Evolutionary conservation across 345 rosid genomes (phyloP), one percentile per base, ranked within the genome.

Genomic region (Citrus mangshanensis): DNA sequence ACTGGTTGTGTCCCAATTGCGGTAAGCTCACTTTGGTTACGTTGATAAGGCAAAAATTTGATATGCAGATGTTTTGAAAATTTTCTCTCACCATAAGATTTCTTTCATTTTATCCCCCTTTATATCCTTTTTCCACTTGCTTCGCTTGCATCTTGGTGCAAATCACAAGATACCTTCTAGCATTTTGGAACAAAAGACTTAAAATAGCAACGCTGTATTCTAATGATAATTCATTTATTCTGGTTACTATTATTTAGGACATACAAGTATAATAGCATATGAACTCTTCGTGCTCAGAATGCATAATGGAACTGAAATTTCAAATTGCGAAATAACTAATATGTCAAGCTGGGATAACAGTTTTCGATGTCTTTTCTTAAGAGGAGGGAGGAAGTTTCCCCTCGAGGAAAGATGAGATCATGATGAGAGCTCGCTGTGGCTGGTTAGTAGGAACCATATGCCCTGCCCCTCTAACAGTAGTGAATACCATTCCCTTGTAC

Each of bases 391-490:
- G 83, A 49, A 83, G 85, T 35, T 42, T 80, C 27, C 89, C 91
- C 30, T 67, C 70, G n/a, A 90, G 87, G 82, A 89, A 88, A 55
- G 85, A 73, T 18, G 86, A 42, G 78, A 90, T 76, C 85, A 87
- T 73, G 40, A 77, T 25, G 10, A 88, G 82, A 35, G 91, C 84
- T 28, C 87, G 73, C 70, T 70, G 77, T 16, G 93, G 91, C 54
- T 90, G 83, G 81, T 81, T 80, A 78, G 86, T 87, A n/a, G 90
- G 91, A 79, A 88, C 91, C 0, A 9, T 4, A 79, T 90, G 89
- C 14, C 91, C 91, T 2, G 91, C 77, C 30, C 85, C 90, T 71
- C 90, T 76, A 3, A 88, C 87, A 0, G 91, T 84, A 7, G 60
- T 19, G 12, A 90, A 77, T 46, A 76, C 74, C 71, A 88, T 5